Percentiles rank a stretch among this genome's conserved stretches.
Evolutionary conservation across 2,329 filamentous ascomycete species (phyloP).

Genomic region (Venturiaceae sp.): DNA sequence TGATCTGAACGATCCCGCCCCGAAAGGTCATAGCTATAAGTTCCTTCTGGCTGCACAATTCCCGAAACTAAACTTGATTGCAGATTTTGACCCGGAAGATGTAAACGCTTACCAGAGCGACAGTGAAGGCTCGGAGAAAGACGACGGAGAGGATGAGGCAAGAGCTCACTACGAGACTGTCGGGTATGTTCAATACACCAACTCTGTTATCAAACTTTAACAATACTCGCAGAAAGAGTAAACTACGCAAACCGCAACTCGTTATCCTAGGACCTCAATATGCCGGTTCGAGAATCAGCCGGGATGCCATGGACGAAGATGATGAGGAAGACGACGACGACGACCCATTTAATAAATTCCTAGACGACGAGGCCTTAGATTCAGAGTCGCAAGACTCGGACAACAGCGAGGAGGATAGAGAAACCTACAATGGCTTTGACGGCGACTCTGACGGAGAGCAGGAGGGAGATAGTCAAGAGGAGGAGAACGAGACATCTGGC

Average conservation of each 20-base stretch:
- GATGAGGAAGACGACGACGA: conserved; percentile 37
- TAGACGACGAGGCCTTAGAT: conserved; percentile 24
- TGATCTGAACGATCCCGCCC: conserved; percentile 47
- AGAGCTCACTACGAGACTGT: conserved; percentile 83
- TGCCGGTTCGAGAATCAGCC: conserved; percentile 63
- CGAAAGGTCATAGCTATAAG: conserved; percentile 16
- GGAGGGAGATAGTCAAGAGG: conserved; percentile 15
- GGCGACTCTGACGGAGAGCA: conserved; percentile 17
- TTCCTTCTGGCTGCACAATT: not conserved
- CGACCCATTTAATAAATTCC: conserved; percentile 31
- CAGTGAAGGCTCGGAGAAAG: conserved; percentile 43
- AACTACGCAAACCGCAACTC: conserved; percentile 59
- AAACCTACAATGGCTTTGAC: conserved; percentile 17
- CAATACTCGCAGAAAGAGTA: conserved; percentile 52
- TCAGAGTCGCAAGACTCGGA: conserved; percentile 27
- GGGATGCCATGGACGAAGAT: conserved; percentile 50
- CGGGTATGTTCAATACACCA: conserved; percentile 19
- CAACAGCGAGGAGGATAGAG: conserved; percentile 24
- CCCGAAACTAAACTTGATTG: not conserved
- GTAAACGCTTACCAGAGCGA: conserved; percentile 45
- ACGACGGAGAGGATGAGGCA: conserved; percentile 44
- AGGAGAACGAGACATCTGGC: conserved; percentile 15
- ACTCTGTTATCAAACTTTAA: conserved; percentile 21
- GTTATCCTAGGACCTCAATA: conserved; percentile 70
- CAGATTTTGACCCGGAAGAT: conserved; percentile 76